A percentile compares a stretch with the other conserved stretches of the same genome.
phyloP scores from a whole-genome alignment of 257 asterid genomes.

The Capsicum pubescens region DNA sequence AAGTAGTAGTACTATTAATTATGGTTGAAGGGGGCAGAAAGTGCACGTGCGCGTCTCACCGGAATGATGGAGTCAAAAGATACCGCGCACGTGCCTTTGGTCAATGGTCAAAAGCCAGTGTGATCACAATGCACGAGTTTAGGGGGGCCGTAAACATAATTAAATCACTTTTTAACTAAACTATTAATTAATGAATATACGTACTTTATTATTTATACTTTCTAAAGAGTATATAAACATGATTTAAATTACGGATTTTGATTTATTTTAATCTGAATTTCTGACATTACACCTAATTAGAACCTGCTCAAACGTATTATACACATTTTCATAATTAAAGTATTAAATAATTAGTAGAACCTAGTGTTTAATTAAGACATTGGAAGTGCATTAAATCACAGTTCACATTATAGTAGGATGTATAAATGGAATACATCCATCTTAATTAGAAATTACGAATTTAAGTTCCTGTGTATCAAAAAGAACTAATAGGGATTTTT shows the following conservation, averaged over 20 bases:
- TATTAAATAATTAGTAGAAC: neutral
- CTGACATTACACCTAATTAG: neutral
- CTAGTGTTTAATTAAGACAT: neutral
- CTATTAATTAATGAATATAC: slow-evolving; percentile 9
- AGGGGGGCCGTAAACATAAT: slow-evolving; percentile 32
- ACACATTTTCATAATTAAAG: neutral
- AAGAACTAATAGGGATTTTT: no score
- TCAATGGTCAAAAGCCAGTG: slow-evolving; percentile 64
- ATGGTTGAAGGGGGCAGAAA: neutral
- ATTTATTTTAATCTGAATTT: neutral
- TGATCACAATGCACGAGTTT: slow-evolving; percentile 64
- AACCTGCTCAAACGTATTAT: neutral
- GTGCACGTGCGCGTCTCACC: slow-evolving; percentile 54
- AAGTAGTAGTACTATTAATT: neutral
- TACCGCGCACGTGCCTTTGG: slow-evolving; percentile 73
- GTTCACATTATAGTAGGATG: neutral
- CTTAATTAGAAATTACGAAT: neutral
- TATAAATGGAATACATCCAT: neutral
- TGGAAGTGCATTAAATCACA: neutral
- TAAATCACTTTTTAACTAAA: neutral
- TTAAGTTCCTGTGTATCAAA: neutral
- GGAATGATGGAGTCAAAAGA: slow-evolving; percentile 75
- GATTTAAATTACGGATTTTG: neutral
- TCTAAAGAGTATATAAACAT: neutral
- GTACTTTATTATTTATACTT: neutral